A percentile compares a stretch with the other conserved stretches of the same genome.
Evolutionary conservation across 2,329 filamentous ascomycete genomes (phyloP).

Genomic region (Claviceps monticola): DNA sequence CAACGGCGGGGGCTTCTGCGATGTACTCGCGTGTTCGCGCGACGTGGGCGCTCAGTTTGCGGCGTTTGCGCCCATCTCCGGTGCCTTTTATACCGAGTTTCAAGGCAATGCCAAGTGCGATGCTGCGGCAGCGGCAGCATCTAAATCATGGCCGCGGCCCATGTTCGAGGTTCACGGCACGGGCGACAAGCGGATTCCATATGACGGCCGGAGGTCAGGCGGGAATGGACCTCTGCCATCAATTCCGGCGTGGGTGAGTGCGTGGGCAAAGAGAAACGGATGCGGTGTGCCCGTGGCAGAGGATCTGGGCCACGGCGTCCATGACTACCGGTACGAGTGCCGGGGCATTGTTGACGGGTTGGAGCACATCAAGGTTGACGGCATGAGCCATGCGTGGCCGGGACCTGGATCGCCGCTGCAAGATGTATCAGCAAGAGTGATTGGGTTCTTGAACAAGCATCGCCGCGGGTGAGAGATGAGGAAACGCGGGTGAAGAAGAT

Average conservation of each 20-base stretch:
- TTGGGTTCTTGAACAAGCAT: slow-evolving; percentile 6
- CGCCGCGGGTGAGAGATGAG: background rate
- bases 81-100: slow-evolving; percentile 27
- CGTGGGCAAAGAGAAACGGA: slow-evolving; percentile 22
- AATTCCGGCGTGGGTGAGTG: slow-evolving; percentile 24
- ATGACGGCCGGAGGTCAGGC: slow-evolving; percentile 23
- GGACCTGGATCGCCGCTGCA: slow-evolving; percentile 1
- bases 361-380: slow-evolving; percentile 10
- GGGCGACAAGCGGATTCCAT: slow-evolving; percentile 30
- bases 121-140: slow-evolving; percentile 13
- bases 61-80: slow-evolving; percentile 27
- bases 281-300: slow-evolving; percentile 4
- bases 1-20: slow-evolving; percentile 31
- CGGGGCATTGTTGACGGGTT: slow-evolving; percentile 6
- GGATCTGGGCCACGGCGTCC: slow-evolving; percentile 5
- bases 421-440: slow-evolving; percentile 4
- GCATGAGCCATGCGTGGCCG: slow-evolving; percentile 9
- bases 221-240: slow-evolving; percentile 28
- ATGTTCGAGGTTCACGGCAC: slow-evolving; percentile 38
- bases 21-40: slow-evolving; percentile 26
- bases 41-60: slow-evolving; percentile 23
- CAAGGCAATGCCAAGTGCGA: slow-evolving; percentile 15
- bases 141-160: slow-evolving; percentile 23
- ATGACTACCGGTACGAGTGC: slow-evolving; percentile 9
- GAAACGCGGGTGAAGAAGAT: background rate